Evolutionary conservation across 345 rosid genomes (phyloP), one percentile per base, ranked within the genome.

Genomic region (Zanthoxylum bungeanum): DNA sequence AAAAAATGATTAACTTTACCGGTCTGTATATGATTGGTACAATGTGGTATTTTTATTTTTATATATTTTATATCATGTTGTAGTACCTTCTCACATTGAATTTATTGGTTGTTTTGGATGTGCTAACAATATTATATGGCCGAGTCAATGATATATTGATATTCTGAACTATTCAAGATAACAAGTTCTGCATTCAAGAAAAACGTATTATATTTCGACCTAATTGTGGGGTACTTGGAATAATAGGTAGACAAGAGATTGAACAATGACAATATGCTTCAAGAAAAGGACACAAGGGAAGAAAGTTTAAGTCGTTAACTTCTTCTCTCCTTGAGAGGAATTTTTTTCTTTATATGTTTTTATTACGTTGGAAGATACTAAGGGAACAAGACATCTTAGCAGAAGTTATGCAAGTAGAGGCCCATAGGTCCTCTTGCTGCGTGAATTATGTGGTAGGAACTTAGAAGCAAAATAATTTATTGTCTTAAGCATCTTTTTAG

Each of bases 341-440:
- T 14, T 21, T 55, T 5, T 9, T 21, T 28, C 28, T 60, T 4
- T 63, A 63, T 62, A 24, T 47, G 22, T 27, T 19, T 40, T 46
- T 56, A 24, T 64, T 39, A 61, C 30, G 69, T 60, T 27, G 21
- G 63, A 52, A 63, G 30, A 51, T 46, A 22, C 16, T 6, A 44
- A 10, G 21, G 55, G 36, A 56, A 40, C 30, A 51, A 46, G 51
- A 62, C n/a, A 21, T 68, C 36, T 16, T 19, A 12, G 16, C 21
- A 14, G 4, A 24, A 37, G 61, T 24, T n/a, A 30, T 7, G 30
- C 8, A 36, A 62, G 30, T 12, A 7, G n/a, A 16, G 50, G 60
- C 70, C 11, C 2, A 30, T 72, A 63, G 84, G 75, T 9, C 79
- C 77, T 7, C 69, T 49, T 28, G 36, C 31, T 42, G n/a, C 42